These are phyloP conservation scores for Parathielavia hyrcaniae DNA, from an alignment of 495 filamentous ascomycete species.

Conservation along the genomic window DNA sequence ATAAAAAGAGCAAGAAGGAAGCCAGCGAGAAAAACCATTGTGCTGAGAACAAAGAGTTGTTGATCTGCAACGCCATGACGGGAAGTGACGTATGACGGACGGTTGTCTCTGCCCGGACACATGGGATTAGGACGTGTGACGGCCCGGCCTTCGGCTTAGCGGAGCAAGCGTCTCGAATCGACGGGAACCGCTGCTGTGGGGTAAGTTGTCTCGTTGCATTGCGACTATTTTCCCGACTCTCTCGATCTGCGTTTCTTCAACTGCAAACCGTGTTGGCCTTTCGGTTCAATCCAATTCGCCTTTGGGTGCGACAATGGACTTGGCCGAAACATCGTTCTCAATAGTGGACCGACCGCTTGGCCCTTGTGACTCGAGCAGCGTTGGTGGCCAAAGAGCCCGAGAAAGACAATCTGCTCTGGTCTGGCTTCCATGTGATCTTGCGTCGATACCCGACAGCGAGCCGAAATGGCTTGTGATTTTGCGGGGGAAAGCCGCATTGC, in stretches of 20 bases:
- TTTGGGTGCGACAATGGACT: too few relatives aligned
- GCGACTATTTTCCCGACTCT: too few relatives aligned
- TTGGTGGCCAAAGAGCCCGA: background rate
- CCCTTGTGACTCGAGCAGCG: background rate
- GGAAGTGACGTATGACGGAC: conserved; percentile 20
- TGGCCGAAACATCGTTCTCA: too few relatives aligned
- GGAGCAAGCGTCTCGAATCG: background rate
- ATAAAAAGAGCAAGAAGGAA: background rate
- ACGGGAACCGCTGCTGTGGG: background rate
- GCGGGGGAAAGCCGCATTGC: conserved; percentile 35
- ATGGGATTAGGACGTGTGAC: conserved; percentile 8
- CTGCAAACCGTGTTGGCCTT: too few relatives aligned
- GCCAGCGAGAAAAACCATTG: background rate
- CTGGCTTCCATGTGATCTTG: conserved; percentile 35
- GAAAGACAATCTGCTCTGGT: background rate
- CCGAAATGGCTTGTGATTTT: conserved; percentile 49
- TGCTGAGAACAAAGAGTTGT: background rate
- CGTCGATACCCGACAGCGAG: conserved; percentile 40
- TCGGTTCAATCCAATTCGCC: too few relatives aligned
- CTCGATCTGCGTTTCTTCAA: too few relatives aligned
- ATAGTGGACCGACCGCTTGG: background rate
- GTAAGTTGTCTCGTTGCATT: too few relatives aligned
- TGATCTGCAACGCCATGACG: conserved; percentile 21
- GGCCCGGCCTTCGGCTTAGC: conserved; percentile 22
- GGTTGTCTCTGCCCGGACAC: conserved; percentile 8